Evolutionary conservation across 2,329 filamentous ascomycete genomes (phyloP).

Genomic region (Cadophora malorum): DNA sequence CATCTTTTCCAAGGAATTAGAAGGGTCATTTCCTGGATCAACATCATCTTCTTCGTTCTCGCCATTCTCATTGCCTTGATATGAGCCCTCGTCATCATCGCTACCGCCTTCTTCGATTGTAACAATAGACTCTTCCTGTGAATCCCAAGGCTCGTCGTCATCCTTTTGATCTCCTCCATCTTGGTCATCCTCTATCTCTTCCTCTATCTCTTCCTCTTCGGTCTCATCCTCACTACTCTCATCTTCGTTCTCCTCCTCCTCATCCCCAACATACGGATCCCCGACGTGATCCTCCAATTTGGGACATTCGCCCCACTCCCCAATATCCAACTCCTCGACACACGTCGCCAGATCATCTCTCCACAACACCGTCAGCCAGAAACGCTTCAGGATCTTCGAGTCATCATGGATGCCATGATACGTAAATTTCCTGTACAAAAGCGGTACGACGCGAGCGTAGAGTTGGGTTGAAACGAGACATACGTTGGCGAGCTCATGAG

Average conservation of each 20-base stretch:
- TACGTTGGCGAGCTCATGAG: conserved; percentile 20
- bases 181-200: neutral
- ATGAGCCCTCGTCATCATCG: neutral
- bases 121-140: neutral
- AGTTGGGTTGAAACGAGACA: conserved; percentile 15
- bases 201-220: neutral
- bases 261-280: neutral
- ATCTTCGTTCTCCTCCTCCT: neutral
- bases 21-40: neutral
- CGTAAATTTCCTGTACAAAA: conserved; percentile 25
- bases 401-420: conserved; percentile 27
- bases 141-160: conserved; percentile 7
- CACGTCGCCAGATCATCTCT: conserved; percentile 27
- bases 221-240: conserved; percentile 3
- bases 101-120: conserved; percentile 1
- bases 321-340: conserved; percentile 29
- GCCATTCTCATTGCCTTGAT: neutral
- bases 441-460: conserved; percentile 24
- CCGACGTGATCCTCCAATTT: conserved; percentile 26
- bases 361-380: conserved; percentile 25
- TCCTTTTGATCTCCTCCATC: conserved; percentile 15
- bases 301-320: conserved; percentile 26
- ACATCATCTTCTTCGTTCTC: neutral
- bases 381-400: conserved; percentile 15
- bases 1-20: neutral